Percentiles rank a stretch among this genome's conserved stretches.
Evolutionary conservation across 495 filamentous ascomycete genomes (phyloP).

Genomic region (Thermothielavioides terrestris): DNA sequence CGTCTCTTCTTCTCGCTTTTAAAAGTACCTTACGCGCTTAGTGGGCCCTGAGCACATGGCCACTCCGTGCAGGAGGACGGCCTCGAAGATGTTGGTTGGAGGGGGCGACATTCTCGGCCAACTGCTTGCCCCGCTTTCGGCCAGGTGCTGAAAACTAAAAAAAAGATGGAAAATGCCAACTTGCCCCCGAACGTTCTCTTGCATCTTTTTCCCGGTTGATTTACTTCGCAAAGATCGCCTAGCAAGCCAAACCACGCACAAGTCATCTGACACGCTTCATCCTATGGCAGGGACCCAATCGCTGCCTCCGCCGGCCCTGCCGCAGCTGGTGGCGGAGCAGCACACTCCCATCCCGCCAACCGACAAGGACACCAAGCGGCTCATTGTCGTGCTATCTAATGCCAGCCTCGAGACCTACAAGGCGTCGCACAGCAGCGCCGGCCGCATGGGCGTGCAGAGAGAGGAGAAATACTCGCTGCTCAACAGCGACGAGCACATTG

Average conservation of each 20-base stretch:
- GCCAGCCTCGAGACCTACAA: constrained; percentile 96
- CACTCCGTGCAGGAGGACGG: too few relatives aligned
- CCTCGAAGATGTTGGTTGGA: neutral
- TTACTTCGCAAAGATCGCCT: too few relatives aligned
- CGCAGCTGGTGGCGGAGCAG: constrained; percentile 87
- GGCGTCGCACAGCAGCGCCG: constrained; percentile 57
- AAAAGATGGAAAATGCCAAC: neutral
- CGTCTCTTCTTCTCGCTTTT: too few relatives aligned
- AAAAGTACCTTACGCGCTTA: too few relatives aligned
- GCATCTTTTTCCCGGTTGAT: neutral
- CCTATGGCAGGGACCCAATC: constrained; percentile 65
- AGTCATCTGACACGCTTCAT: constrained; percentile 15
- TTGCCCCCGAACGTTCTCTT: neutral
- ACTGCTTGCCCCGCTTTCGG: constrained; percentile 1
- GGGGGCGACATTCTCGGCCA: neutral
- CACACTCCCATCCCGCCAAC: constrained; percentile 71
- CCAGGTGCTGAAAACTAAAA: neutral
- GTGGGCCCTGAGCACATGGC: too few relatives aligned
- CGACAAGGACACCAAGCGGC: constrained; percentile 79
- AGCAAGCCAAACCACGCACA: neutral
- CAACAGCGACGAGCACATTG: constrained; percentile 98
- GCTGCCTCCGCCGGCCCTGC: constrained; percentile 80
- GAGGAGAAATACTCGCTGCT: constrained; percentile 94
- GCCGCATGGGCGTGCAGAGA: constrained; percentile 54
- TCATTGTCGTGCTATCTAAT: constrained; percentile 95